Evolutionary conservation across 2,329 filamentous ascomycete genomes (phyloP).

Genomic region (Talaromyces sp.): DNA sequence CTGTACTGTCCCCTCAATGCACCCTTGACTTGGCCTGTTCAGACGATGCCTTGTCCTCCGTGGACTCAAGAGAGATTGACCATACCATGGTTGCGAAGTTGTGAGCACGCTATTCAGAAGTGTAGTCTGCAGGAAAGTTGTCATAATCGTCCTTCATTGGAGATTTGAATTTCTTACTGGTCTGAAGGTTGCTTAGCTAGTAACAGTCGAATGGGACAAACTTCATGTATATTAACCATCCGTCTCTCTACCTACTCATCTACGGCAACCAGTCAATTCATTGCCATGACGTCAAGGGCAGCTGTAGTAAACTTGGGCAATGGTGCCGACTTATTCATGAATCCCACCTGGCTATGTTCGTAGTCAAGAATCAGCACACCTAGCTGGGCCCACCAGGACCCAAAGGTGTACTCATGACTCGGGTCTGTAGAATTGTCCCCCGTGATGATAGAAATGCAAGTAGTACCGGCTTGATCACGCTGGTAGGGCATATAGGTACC

Average conservation of each 20-base stretch:
- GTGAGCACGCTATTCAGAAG: background rate
- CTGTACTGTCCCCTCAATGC: background rate
- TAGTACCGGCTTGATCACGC: background rate
- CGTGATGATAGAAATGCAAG: background rate
- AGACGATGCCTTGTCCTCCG: background rate
- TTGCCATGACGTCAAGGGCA: background rate
- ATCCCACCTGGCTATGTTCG: constrained; percentile 1
- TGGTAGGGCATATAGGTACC: constrained; percentile 3
- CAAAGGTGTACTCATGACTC: constrained; percentile 1
- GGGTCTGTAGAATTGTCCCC: constrained; percentile 3
- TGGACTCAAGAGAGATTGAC: background rate
- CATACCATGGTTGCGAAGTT: background rate
- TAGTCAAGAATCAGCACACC: background rate
- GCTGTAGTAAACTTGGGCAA: background rate
- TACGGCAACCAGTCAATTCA: background rate
- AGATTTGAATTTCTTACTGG: background rate
- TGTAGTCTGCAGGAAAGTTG: background rate
- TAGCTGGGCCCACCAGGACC: background rate
- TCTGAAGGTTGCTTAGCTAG: no score
- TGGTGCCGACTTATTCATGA: constrained; percentile 3
- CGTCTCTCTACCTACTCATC: background rate
- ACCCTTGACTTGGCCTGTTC: background rate
- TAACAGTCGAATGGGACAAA: no score
- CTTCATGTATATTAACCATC: no score
- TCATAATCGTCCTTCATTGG: background rate